Conservation (phyloP, 768 basidiomycete species). For the Gymnopilus junonius region DNA sequence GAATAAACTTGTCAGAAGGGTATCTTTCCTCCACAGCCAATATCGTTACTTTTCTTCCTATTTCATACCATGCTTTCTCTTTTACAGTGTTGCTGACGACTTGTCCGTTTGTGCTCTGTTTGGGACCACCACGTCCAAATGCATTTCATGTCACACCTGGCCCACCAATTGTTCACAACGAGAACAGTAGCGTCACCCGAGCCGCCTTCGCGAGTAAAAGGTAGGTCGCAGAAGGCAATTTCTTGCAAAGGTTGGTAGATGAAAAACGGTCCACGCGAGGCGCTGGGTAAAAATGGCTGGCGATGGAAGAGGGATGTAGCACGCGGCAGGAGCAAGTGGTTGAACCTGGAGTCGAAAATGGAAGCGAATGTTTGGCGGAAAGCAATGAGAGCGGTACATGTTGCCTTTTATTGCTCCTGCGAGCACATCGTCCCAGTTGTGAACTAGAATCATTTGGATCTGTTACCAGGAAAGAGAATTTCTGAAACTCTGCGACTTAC, state of each 20-base stretch:
- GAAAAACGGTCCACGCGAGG: conserved; percentile 34
- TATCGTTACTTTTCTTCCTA: not conserved
- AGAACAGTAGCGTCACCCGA: conserved; percentile 47
- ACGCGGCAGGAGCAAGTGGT: conserved; percentile 60
- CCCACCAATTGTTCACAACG: conserved; percentile 14
- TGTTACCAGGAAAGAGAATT: not conserved
- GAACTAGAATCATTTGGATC: conserved; percentile 31
- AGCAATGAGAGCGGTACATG: conserved; percentile 50
- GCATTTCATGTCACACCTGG: conserved; percentile 3
- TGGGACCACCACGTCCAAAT: not conserved
- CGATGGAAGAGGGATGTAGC: conserved; percentile 48
- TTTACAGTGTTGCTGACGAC: not conserved
- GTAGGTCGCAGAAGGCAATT: conserved; percentile 35
- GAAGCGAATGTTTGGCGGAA: conserved; percentile 62
- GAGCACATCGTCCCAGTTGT: conserved; percentile 63
- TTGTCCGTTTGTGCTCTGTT: not conserved
- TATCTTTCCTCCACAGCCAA: not conserved
- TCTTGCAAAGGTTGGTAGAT: conserved; percentile 36
- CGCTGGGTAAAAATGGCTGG: conserved; percentile 28
- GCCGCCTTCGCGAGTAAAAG: conserved; percentile 50
- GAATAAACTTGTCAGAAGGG: too few relatives aligned
- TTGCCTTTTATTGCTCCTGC: conserved; percentile 57
- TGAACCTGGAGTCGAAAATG: conserved; percentile 61
- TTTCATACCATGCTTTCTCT: not conserved
- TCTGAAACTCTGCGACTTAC: conserved; percentile 30